Evolutionary conservation across 139 green algal species (phyloP).

Genomic region (Medakamo hakoo): DNA sequence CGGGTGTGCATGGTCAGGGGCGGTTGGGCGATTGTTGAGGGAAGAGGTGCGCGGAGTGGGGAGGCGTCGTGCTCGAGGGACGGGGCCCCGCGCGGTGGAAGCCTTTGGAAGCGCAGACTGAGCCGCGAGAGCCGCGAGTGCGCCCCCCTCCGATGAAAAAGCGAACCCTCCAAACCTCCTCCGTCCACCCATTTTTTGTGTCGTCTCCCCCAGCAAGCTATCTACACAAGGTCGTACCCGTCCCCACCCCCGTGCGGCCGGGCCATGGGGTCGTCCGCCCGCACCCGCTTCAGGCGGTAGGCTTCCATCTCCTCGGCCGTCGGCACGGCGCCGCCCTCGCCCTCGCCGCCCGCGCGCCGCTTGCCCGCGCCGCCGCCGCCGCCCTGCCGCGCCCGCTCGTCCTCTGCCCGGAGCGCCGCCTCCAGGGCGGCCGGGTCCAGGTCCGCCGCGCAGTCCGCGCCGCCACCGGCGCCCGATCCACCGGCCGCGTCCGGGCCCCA

Average conservation of each 20-base stretch:
- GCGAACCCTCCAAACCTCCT: no score
- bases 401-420: constrained; percentile 46
- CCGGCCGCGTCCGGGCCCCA: background rate
- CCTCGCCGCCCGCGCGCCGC: constrained; percentile 62
- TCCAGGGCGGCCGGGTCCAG: constrained; percentile 59
- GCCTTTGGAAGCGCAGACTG: no score
- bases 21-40: no score
- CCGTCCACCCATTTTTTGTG: no score
- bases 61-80: no score
- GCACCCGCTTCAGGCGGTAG: constrained; percentile 56
- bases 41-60: no score
- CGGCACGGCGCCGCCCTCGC: constrained; percentile 31
- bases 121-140: no score
- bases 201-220: no score
- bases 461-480: constrained; percentile 39
- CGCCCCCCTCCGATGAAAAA: no score
- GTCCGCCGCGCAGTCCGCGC: constrained; percentile 22
- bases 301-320: constrained; percentile 97
- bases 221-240: constrained; percentile 34
- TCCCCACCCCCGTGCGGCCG: constrained; percentile 1
- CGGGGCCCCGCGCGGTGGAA: no score
- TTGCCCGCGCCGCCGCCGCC: constrained; percentile 32
- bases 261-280: constrained; percentile 62
- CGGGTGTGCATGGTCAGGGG: background rate
- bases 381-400: constrained; percentile 18